Evolutionary conservation across 371 early-diverging fungal species (phyloP).

Genomic region (Mucor ambiguus): DNA sequence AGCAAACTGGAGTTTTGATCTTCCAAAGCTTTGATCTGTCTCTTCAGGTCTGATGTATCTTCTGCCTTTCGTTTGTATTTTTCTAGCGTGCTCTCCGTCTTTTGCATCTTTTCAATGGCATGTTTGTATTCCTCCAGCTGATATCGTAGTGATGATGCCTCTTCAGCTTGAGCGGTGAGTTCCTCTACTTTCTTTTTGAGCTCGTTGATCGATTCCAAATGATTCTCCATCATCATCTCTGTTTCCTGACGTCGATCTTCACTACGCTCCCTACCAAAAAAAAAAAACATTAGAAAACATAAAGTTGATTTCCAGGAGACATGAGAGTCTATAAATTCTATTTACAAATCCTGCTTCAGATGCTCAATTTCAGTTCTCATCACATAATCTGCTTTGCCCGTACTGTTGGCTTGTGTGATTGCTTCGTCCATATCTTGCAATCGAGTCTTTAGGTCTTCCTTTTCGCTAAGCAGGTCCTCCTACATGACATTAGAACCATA

Average conservation of each 20-base stretch:
- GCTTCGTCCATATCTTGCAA: conserved; percentile 75
- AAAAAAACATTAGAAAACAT: background rate
- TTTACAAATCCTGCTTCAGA: conserved; percentile 82
- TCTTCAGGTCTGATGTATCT: conserved; percentile 78
- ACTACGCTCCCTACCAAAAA: conserved; percentile 71
- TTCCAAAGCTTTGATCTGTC: conserved; percentile 81
- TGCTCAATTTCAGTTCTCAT: conserved; percentile 89
- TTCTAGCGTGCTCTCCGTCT: conserved; percentile 85
- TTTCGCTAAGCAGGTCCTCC: conserved; percentile 70
- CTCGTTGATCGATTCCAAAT: conserved; percentile 64
- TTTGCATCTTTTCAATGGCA: conserved; percentile 83
- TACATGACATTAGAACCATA: conserved; percentile 18
- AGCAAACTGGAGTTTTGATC: conserved; percentile 77
- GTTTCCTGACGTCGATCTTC: conserved; percentile 79
- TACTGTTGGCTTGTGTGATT: conserved; percentile 65
- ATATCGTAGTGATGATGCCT: conserved; percentile 72
- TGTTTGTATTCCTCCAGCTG: conserved; percentile 89
- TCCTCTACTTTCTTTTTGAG: conserved; percentile 68
- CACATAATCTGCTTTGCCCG: conserved; percentile 83
- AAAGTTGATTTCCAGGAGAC: background rate
- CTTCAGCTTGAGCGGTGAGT: conserved; percentile 71
- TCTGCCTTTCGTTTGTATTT: conserved; percentile 93
- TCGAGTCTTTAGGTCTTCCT: conserved; percentile 62
- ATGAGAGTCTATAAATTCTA: background rate
- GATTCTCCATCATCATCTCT: conserved; percentile 63